These are phyloP conservation scores for Solanum piurae DNA, from an alignment of 257 asterid species.

Conservation along the genomic window DNA sequence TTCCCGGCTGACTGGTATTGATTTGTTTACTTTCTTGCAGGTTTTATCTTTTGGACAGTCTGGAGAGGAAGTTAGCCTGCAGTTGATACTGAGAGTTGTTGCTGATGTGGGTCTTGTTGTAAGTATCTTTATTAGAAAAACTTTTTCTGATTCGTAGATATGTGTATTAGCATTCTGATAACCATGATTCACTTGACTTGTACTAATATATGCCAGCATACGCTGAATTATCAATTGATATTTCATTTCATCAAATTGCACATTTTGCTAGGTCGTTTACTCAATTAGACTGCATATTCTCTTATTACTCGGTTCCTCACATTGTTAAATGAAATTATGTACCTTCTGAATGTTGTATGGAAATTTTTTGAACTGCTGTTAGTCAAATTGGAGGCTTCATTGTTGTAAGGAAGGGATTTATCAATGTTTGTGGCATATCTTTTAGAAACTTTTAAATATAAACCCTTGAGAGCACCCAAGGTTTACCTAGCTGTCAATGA, in stretches of 20 bases:
- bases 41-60: slow-evolving; percentile 71
- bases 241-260: not conserved
- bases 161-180: not conserved
- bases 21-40: slow-evolving; percentile 29
- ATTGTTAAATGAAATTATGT: not conserved
- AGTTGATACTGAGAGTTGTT: slow-evolving; percentile 84
- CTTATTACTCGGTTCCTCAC: not conserved
- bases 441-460: not conserved
- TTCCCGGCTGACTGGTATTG: not conserved
- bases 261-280: not conserved
- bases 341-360: not conserved
- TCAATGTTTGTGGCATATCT: not conserved
- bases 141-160: not conserved
- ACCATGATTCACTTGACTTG: not conserved
- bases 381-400: not conserved
- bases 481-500: not conserved
- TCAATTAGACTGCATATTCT: not conserved
- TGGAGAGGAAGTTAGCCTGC: slow-evolving; percentile 87
- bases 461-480: not conserved
- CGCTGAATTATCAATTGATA: not conserved
- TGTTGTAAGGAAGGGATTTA: not conserved
- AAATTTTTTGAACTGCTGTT: not conserved
- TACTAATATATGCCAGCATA: not conserved
- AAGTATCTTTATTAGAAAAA: slow-evolving; percentile 20
- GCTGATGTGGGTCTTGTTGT: slow-evolving; percentile 99